Conservation (phyloP, 2,329 filamentous ascomycete genomes). For the Penicillium sp. region DNA sequence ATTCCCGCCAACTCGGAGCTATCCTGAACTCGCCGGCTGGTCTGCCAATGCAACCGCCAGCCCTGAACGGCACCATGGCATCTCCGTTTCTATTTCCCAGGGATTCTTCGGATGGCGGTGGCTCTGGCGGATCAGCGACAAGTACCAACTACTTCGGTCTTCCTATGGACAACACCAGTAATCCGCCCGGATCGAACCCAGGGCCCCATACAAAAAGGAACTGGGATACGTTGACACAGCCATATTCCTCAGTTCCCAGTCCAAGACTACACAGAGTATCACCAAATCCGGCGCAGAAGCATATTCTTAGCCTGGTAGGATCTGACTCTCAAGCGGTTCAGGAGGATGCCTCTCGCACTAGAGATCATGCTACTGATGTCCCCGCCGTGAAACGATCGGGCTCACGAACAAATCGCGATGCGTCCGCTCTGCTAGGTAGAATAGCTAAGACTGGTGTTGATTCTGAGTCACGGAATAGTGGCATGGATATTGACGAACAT, state of each 20-base stretch:
- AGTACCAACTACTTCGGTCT: conserved; percentile 90
- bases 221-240: conserved; percentile 67
- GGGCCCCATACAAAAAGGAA: conserved; percentile 62
- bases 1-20: conserved; percentile 18
- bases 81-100: conserved; percentile 50
- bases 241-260: conserved; percentile 63
- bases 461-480: not conserved
- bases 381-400: not conserved
- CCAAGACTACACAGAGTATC: conserved; percentile 20
- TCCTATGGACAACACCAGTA: conserved; percentile 56
- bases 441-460: not conserved
- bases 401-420: not conserved
- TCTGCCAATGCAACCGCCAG: conserved; percentile 49
- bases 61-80: conserved; percentile 54
- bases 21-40: conserved; percentile 46
- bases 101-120: conserved; percentile 36
- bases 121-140: conserved; percentile 30
- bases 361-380: not conserved
- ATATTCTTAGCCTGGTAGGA: conserved; percentile 60
- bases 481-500: not conserved
- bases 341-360: not conserved
- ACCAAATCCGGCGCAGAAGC: conserved; percentile 7
- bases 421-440: not conserved
- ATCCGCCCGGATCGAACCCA: conserved; percentile 59
- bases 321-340: not conserved